Percentiles rank a stretch among this genome's conserved stretches.
Conservation (phyloP, 2,329 filamentous ascomycete genomes). For the Geosmithia flava region DNA sequence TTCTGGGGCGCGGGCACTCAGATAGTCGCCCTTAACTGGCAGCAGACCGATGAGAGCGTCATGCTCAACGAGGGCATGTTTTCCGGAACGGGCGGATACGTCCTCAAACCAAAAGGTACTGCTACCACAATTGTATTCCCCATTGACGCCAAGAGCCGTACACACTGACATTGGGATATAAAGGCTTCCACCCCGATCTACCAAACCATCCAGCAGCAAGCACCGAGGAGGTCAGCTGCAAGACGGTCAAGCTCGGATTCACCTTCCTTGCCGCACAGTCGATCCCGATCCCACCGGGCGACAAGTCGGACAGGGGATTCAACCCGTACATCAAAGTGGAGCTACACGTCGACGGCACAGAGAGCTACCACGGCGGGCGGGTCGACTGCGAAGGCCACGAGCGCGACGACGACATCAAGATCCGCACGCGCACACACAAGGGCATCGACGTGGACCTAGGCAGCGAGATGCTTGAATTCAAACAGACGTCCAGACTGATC, state of each 20-base stretch:
- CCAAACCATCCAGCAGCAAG: conserved; percentile 8
- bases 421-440: conserved; percentile 42
- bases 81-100: conserved; percentile 68
- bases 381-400: conserved; percentile 26
- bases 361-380: conserved; percentile 24
- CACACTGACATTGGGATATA: conserved; percentile 1
- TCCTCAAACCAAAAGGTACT: conserved; percentile 65
- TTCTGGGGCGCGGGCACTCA: conserved; percentile 88
- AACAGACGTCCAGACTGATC: conserved; percentile 40
- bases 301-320: conserved; percentile 43
- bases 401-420: conserved; percentile 38
- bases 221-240: conserved; percentile 26
- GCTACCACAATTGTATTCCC: background rate
- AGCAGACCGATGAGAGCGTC: conserved; percentile 81
- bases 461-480: conserved; percentile 45
- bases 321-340: conserved; percentile 76
- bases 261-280: conserved; percentile 67
- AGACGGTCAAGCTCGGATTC: conserved; percentile 58
- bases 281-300: conserved; percentile 50
- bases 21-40: conserved; percentile 89
- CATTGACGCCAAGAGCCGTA: background rate
- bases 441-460: conserved; percentile 53
- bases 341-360: conserved; percentile 64
- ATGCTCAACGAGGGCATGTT: conserved; percentile 97
- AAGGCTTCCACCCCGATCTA: conserved; percentile 18